Conservation (phyloP, 1,284 basidiomycete species). For the Rhodotorula sp. region DNA sequence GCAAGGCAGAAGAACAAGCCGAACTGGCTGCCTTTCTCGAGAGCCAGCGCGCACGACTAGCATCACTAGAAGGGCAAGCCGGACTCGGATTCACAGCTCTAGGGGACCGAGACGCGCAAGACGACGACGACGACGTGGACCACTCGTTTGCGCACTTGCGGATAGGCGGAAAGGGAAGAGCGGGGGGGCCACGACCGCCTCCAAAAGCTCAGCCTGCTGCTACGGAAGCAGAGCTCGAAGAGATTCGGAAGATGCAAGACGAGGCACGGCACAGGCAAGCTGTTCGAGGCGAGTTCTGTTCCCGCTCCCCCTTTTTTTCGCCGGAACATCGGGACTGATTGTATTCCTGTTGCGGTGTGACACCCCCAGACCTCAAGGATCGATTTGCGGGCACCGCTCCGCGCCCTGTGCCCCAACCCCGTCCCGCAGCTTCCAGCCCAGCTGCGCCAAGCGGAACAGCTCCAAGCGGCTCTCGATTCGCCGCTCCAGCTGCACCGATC, state of each 20-base stretch:
- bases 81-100: not conserved
- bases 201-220: not conserved
- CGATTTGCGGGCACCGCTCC: slow-evolving; percentile 18
- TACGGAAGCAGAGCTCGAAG: not conserved
- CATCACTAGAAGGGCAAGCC: not conserved
- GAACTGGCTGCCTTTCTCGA: slow-evolving; percentile 17
- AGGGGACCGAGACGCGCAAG: not conserved
- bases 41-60: slow-evolving; percentile 7
- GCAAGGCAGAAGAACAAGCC: slow-evolving; percentile 11
- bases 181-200: not conserved
- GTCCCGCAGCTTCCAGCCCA: not conserved
- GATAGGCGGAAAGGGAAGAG: slow-evolving; percentile 1
- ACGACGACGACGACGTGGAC: slow-evolving; percentile 24
- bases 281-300: slow-evolving; percentile 11
- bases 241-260: slow-evolving; percentile 11
- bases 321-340: too few species aligned
- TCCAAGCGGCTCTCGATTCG: not conserved
- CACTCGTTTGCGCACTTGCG: slow-evolving; percentile 26
- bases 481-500: not conserved
- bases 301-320: too few species aligned
- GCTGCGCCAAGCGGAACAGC: not conserved
- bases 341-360: too few species aligned
- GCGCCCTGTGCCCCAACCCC: not conserved
- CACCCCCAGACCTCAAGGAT: slow-evolving; percentile 21
- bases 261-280: slow-evolving; percentile 26